Percentiles rank a stretch among this genome's conserved stretches.
Conservation (phyloP, 2,329 filamentous ascomycete genomes). For the Neoascochyta sp. region DNA sequence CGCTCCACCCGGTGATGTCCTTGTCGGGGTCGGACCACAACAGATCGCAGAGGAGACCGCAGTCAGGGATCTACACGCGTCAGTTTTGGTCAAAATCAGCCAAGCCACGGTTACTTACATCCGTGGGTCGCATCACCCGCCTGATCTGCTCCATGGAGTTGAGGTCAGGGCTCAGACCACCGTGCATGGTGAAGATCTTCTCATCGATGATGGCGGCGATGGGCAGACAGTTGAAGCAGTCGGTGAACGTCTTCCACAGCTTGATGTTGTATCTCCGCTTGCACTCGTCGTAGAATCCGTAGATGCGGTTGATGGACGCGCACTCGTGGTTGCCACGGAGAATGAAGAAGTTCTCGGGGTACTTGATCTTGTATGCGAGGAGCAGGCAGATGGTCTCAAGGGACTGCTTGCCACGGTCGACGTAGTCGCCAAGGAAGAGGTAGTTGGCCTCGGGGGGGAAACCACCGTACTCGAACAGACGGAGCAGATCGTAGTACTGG, state of each 20-base stretch:
- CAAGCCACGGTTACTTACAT: slow-evolving; percentile 63
- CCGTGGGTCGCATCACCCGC: slow-evolving; percentile 96
- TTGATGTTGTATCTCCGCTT: slow-evolving; percentile 99
- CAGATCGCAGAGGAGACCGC: slow-evolving; percentile 93
- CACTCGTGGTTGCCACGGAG: slow-evolving; percentile 98
- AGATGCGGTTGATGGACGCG: slow-evolving; percentile 97
- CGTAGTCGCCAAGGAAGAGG: slow-evolving; percentile 98
- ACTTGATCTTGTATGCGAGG: slow-evolving; percentile 99
- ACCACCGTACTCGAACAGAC: slow-evolving; percentile 96
- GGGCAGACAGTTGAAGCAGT: slow-evolving; percentile 98
- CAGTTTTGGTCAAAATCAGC: slow-evolving; percentile 27
- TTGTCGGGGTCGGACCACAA: slow-evolving; percentile 99
- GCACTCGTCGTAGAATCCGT: slow-evolving; percentile 99
- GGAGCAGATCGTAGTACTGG: slow-evolving; percentile 96
- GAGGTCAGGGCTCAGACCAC: slow-evolving; percentile 90
- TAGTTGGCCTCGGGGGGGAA: slow-evolving; percentile 99
- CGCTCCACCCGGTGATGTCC: slow-evolving; percentile 98
- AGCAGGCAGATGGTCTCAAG: slow-evolving; percentile 97
- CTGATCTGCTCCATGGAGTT: slow-evolving; percentile 99
- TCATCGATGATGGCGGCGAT: slow-evolving; percentile 99
- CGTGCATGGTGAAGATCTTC: slow-evolving; percentile 99
- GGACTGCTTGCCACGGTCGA: slow-evolving; percentile 98
- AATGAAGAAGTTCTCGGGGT: slow-evolving; percentile 99
- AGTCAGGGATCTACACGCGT: slow-evolving; percentile 83
- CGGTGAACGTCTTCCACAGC: slow-evolving; percentile 99